A percentile compares a stretch with the other conserved stretches of the same genome.
Conservation (phyloP, 192 early-diverging fungal species). For the Geosiphon pyriformis region DNA sequence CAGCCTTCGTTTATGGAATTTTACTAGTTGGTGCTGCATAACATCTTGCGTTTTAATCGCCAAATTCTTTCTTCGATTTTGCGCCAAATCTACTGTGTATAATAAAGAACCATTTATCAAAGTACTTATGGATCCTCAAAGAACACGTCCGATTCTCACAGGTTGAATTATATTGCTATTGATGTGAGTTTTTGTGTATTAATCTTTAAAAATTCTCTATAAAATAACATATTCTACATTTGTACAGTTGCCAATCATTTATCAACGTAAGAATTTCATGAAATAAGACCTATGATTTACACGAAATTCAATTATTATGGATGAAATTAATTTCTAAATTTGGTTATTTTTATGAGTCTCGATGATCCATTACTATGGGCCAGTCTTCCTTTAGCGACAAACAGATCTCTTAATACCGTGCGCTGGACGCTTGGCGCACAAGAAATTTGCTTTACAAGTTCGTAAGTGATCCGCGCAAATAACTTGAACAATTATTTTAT, state of each 20-base stretch:
- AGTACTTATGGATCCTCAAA: constrained; percentile 46
- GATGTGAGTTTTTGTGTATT: neutral
- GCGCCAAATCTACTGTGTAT: constrained; percentile 35
- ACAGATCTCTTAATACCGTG: constrained; percentile 42
- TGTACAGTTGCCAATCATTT: constrained; percentile 63
- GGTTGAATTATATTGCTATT: constrained; percentile 28
- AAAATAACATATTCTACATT: no score
- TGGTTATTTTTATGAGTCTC: constrained; percentile 26
- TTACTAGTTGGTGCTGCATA: constrained; percentile 18
- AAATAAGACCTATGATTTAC: neutral
- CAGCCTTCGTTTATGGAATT: constrained; percentile 25
- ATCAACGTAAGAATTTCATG: constrained; percentile 48
- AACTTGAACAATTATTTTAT: neutral
- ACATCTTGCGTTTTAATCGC: constrained; percentile 24
- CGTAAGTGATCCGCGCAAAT: constrained; percentile 37
- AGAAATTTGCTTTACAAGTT: constrained; percentile 77
- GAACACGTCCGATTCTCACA: constrained; percentile 60
- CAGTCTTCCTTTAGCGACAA: constrained; percentile 52
- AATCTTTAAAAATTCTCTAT: no score
- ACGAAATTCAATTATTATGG: neutral
- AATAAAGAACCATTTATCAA: constrained; percentile 57
- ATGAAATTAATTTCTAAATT: neutral
- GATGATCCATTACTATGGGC: constrained; percentile 80
- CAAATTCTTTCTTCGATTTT: constrained; percentile 31
- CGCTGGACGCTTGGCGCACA: constrained; percentile 86